Conservation (phyloP, 2,329 filamentous ascomycete species). For the Penicillium polonicum region DNA sequence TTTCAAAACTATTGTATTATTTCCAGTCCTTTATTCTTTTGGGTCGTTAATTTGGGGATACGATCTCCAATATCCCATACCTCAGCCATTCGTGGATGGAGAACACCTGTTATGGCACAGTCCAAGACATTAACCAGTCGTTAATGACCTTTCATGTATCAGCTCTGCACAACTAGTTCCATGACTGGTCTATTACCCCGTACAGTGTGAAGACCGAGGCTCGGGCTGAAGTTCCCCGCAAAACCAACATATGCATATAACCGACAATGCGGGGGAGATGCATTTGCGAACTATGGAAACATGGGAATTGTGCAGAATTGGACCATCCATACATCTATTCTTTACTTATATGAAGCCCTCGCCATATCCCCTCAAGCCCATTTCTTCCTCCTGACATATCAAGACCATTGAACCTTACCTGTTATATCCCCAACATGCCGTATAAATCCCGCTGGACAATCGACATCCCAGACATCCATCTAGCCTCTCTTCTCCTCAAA, state of each 20-base stretch:
- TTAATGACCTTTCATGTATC: not conserved
- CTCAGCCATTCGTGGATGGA: not conserved
- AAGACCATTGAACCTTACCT: not conserved
- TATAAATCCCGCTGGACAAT: conserved; percentile 52
- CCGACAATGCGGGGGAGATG: not conserved
- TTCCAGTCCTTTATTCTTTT: not conserved
- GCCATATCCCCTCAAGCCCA: not conserved
- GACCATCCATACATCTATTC: not conserved
- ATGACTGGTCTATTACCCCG: not conserved
- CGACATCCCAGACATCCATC: conserved; percentile 46
- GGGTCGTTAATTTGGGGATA: not conserved
- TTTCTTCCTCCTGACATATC: not conserved
- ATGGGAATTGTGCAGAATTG: not conserved
- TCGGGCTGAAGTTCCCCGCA: conserved; percentile 19
- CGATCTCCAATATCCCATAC: not conserved
- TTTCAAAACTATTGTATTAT: not conserved
- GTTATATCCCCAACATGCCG: conserved; percentile 39
- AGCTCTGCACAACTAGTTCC: not conserved
- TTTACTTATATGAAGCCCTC: not conserved
- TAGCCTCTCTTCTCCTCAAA: conserved; percentile 48
- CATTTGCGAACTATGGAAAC: not conserved
- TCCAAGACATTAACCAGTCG: not conserved
- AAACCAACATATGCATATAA: not conserved
- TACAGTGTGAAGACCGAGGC: conserved; percentile 5
- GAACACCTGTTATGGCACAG: not conserved